These are phyloP conservation scores for Xylaria sp. DNA, from an alignment of 2,329 filamentous ascomycete species.

Conservation along the genomic window DNA sequence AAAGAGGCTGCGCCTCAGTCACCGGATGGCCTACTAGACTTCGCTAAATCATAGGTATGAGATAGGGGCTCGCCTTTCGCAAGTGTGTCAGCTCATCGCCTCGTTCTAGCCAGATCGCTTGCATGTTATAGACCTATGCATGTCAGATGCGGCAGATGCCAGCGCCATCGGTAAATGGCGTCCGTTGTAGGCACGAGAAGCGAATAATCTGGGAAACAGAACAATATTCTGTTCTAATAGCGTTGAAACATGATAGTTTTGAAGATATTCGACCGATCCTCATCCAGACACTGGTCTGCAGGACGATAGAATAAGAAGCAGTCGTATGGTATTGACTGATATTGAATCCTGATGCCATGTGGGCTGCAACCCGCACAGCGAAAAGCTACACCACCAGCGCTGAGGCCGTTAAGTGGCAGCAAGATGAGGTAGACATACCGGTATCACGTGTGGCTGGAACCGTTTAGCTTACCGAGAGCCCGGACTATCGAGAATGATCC, in stretches of 20 bases:
- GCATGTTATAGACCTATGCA: slow-evolving; percentile 14
- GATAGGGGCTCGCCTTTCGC: slow-evolving; percentile 13
- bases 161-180: slow-evolving; percentile 1
- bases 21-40: background rate
- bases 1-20: no score
- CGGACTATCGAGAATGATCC: slow-evolving; percentile 4
- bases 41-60: background rate
- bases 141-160: slow-evolving; percentile 26
- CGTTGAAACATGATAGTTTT: slow-evolving; percentile 19
- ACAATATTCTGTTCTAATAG: slow-evolving; percentile 14
- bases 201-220: slow-evolving; percentile 4
- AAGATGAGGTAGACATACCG: slow-evolving; percentile 15
- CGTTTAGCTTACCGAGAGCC: slow-evolving; percentile 27
- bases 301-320: background rate
- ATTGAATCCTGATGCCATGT: slow-evolving; percentile 7
- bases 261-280: slow-evolving; percentile 19
- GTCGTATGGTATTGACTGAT: slow-evolving; percentile 7
- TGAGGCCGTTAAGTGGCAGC: slow-evolving; percentile 5
- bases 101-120: background rate
- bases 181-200: slow-evolving; percentile 5
- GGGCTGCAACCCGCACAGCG: slow-evolving; percentile 30
- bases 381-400: slow-evolving; percentile 11
- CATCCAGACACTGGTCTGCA: background rate
- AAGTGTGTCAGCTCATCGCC: slow-evolving; percentile 5
- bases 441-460: slow-evolving; percentile 24